Percentiles rank a stretch among this genome's conserved stretches.
Evolutionary conservation across 225 moss, liverwort and hornwort species (phyloP).

Genomic region (Climacium dendroides): DNA sequence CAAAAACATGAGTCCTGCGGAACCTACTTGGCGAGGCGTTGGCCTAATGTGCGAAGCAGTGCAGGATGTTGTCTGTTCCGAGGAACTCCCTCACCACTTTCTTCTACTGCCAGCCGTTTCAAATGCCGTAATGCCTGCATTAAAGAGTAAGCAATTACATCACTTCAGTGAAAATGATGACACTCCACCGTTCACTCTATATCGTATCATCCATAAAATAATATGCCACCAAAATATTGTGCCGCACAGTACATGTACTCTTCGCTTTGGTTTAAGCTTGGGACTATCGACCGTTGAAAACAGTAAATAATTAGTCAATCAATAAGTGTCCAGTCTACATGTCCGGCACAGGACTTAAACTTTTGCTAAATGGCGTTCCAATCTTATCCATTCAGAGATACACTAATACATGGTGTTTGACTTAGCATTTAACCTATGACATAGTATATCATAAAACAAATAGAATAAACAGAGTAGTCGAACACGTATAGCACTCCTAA

Average conservation of each 20-base stretch:
- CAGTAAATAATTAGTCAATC: not conserved
- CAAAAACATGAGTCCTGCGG: not conserved
- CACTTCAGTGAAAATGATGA: not conserved
- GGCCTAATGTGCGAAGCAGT: conserved; percentile 72
- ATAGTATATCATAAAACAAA: not conserved
- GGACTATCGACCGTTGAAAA: not conserved
- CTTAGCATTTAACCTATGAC: not conserved
- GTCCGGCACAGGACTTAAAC: not conserved
- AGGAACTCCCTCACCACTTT: conserved; percentile 58
- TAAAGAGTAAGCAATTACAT: not conserved
- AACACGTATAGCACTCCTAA: too few species aligned
- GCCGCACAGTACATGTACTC: not conserved
- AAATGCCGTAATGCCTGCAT: conserved; percentile 71
- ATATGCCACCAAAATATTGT: not conserved
- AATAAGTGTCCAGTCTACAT: not conserved
- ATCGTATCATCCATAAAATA: not conserved
- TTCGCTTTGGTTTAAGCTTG: not conserved
- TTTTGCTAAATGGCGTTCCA: not conserved
- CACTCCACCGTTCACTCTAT: not conserved
- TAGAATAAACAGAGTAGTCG: too few species aligned
- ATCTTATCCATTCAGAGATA: not conserved
- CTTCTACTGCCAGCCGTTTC: conserved; percentile 66
- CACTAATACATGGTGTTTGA: not conserved
- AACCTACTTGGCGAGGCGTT: conserved; percentile 77
- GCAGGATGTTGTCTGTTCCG: conserved; percentile 83